Evolutionary conservation across 208 protist genomes (phyloP).

Genomic region (Trypanosoma congolense): DNA sequence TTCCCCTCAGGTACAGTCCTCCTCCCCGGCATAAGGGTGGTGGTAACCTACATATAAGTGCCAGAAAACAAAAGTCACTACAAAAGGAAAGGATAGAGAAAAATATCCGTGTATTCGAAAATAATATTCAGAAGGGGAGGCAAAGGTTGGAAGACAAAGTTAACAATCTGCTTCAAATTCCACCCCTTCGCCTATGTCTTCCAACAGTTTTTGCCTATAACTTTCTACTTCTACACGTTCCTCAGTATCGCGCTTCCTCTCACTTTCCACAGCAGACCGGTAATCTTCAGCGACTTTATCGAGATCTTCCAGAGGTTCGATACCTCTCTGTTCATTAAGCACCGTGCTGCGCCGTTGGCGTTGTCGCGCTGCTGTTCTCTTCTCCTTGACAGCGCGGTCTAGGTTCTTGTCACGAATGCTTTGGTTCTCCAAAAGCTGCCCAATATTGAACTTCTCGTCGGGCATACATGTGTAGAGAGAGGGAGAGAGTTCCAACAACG

Average conservation of each 20-base stretch:
- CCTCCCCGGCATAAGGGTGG: no score
- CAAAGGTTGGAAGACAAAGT: not conserved
- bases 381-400: conserved; percentile 83
- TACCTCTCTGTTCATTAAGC: conserved; percentile 22
- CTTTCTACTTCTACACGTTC: conserved; percentile 40
- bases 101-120: conserved; percentile 7
- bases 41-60: no score
- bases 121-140: not conserved
- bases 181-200: conserved; percentile 80
- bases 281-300: conserved; percentile 54
- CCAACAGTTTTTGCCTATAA: conserved; percentile 48
- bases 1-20: no score
- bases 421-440: conserved; percentile 91
- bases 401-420: conserved; percentile 92
- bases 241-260: conserved; percentile 33
- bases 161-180: conserved; percentile 39
- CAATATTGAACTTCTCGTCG: conserved; percentile 89
- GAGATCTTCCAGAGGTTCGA: conserved; percentile 36
- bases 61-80: no score
- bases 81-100: no score
- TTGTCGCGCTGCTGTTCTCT: conserved; percentile 57
- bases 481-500: conserved; percentile 90
- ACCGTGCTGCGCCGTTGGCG: conserved; percentile 68
- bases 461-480: conserved; percentile 73
- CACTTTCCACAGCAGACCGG: conserved; percentile 37